phyloP scores from a whole-genome alignment of 2,329 filamentous ascomycete species.

The Meredithiella fracta region DNA sequence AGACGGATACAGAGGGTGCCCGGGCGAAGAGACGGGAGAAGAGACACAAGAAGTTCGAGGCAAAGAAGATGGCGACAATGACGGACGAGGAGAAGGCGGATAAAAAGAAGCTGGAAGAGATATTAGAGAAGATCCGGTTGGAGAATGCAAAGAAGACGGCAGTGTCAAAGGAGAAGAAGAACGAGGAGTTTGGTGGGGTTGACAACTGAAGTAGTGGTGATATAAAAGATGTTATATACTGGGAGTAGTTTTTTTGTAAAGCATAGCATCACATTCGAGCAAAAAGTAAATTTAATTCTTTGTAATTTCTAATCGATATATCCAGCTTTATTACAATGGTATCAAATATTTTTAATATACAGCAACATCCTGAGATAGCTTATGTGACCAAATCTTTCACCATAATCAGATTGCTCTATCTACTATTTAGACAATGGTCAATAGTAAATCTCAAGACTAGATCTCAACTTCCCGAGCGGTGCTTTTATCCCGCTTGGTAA shows the following conservation, averaged over 20 bases:
- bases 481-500: conserved; percentile 8
- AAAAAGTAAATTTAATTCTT: too few relatives aligned
- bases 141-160: conserved; percentile 31
- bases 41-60: conserved; percentile 46
- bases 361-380: too few relatives aligned
- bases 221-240: neutral
- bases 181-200: conserved; percentile 44
- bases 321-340: too few relatives aligned
- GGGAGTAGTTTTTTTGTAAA: too few relatives aligned
- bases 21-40: conserved; percentile 47
- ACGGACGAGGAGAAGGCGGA: conserved; percentile 52
- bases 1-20: conserved; percentile 47
- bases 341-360: neutral
- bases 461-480: neutral
- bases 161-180: conserved; percentile 21
- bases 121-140: conserved; percentile 48
- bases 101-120: conserved; percentile 42
- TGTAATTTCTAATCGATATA: too few relatives aligned
- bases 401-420: too few relatives aligned
- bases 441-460: neutral
- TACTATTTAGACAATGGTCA: too few relatives aligned
- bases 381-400: neutral
- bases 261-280: too few relatives aligned
- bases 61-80: conserved; percentile 45
- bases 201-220: conserved; percentile 26